Evolutionary conservation across 805 yeast species (phyloP), one percentile per base, ranked within the genome.

Genomic region (Candida rishiriensis): DNA sequence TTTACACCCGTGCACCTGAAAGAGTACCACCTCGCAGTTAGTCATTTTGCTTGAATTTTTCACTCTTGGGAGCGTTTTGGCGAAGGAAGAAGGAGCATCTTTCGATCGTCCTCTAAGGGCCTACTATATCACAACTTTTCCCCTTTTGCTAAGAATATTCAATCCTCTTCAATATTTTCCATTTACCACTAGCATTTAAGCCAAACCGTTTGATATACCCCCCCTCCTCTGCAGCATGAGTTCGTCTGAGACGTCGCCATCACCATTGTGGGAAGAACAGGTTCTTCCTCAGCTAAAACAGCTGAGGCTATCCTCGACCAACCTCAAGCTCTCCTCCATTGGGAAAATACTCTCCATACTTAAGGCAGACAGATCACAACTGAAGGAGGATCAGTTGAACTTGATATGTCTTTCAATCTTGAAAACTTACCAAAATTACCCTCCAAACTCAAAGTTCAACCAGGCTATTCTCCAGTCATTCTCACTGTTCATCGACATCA

Each of bases 391-490:
- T 13, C 63, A 56, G 10, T 53, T 68, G 34, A 53, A 58, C 16
- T 54, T 57, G 38, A 55, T 69, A 7, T 63, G 72, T 3, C 32
- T 59, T 7, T 55, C 59, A 13, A 58, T 81, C 38, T 63, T 81
- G 49, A 68, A 68, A 38, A 73, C 83, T 3, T 80, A 68, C 59
- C 61, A 64, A 38, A 69, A 69, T 53, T 57, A 47, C 40, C 79
- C 79, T 48, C 75, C 69, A 49, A 86, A 82, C 55, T 50, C 64
- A 10, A 61, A 58, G 39, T 77, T 84, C 13, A 68, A 81, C 42
- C 57, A 59, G 35, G 62, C 66, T 38, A 75, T 78, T 5, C 49
- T 64, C 29, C 50, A 59, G 12, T 64, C 73, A 3, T 70, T 82
- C 41, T 58, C 60, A 10, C 52, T 55, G 15, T 61, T 77, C 26